phyloP scores from a whole-genome alignment of 192 early-diverging fungal genomes.

The Coemansia sp. region DNA sequence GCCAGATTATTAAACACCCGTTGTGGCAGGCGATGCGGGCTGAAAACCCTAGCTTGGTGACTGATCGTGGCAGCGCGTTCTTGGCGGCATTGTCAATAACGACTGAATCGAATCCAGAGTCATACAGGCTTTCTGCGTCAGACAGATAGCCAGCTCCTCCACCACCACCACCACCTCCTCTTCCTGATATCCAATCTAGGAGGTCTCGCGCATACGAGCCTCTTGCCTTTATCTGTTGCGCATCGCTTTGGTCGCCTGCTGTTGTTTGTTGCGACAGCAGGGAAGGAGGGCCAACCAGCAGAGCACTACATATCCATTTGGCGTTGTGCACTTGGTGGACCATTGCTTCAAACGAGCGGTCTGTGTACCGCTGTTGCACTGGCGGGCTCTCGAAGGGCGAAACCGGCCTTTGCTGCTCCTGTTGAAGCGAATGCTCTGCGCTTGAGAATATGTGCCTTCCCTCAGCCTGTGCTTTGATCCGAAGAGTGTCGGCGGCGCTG shows the following conservation, averaged over 20 bases:
- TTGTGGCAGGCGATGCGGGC: conserved; percentile 21
- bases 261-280: no score
- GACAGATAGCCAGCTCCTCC: not conserved
- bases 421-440: not conserved
- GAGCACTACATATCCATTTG: conserved; percentile 4
- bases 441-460: conserved; percentile 29
- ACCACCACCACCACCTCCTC: not conserved
- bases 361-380: not conserved
- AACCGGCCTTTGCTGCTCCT: not conserved
- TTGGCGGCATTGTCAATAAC: conserved; percentile 40
- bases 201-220: conserved; percentile 1
- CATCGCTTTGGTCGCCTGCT: not conserved
- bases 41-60: conserved; percentile 22
- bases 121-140: not conserved
- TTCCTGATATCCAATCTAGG: not conserved
- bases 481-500: conserved; percentile 28
- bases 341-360: conserved; percentile 9
- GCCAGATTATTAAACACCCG: conserved; percentile 29
- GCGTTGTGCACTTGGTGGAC: conserved; percentile 38
- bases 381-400: conserved; percentile 30
- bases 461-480: conserved; percentile 38
- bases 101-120: not conserved
- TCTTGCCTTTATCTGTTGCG: no score
- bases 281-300: not conserved
- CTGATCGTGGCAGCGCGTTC: conserved; percentile 23